Conservation (phyloP, 129 eudicot genomes). For the Calendula officinalis region DNA sequence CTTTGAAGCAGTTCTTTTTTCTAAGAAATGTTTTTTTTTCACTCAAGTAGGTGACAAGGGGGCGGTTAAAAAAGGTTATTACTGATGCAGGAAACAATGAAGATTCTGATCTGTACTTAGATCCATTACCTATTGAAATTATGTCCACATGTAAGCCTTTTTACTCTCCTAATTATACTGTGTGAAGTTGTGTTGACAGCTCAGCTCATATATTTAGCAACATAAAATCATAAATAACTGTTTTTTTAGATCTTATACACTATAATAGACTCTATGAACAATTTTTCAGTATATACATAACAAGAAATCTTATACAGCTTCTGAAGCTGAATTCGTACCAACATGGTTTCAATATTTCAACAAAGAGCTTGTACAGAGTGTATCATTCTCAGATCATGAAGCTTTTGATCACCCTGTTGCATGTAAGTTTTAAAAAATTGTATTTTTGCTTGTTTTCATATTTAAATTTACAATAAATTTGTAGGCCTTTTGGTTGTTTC, state of each 20-base stretch:
- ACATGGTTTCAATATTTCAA: constrained; percentile 82
- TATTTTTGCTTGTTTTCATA: constrained; percentile 1
- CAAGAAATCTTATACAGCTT: constrained; percentile 45
- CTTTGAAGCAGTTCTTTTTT: constrained; percentile 15
- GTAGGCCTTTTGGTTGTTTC: constrained; percentile 97
- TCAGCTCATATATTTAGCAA: constrained; percentile 17
- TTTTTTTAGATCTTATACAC: background rate
- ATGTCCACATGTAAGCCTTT: constrained; percentile 55
- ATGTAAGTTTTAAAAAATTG: constrained; percentile 45
- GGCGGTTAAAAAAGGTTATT: constrained; percentile 79
- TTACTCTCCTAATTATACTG: constrained; percentile 8
- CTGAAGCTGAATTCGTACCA: constrained; percentile 60
- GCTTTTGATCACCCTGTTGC: constrained; percentile 98
- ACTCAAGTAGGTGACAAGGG: constrained; percentile 73
- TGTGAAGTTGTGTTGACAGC: constrained; percentile 10
- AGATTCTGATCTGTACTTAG: constrained; percentile 48
- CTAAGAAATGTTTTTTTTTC: constrained; percentile 31
- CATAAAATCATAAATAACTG: background rate
- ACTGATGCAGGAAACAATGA: constrained; percentile 74
- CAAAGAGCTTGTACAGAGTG: constrained; percentile 72
- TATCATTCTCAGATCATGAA: constrained; percentile 93
- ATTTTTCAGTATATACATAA: background rate
- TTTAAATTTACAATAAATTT: constrained; percentile 6
- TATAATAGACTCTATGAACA: background rate
- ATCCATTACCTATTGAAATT: constrained; percentile 52